Evolutionary conservation across 176 grass and related monocot genomes (phyloP), one percentile per base, ranked within the genome.

Genomic region (Zoysia japonica): DNA sequence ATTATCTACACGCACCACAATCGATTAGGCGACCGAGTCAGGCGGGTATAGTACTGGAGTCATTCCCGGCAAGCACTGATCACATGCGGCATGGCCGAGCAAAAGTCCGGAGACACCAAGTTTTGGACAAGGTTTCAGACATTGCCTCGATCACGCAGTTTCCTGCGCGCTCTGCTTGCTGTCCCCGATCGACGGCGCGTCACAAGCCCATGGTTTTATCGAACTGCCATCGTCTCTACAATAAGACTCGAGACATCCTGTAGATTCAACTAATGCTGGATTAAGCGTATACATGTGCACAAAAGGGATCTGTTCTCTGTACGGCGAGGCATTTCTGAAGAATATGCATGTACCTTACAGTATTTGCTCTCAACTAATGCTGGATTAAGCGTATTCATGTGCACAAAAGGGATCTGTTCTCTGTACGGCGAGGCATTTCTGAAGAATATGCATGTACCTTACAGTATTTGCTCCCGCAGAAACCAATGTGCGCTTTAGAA

Each of bases 71-170:
- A 66, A 68, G 73, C 65, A 15, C 4, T 13, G 20, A 55, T 63
- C 74, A 63, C 54, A 50, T 1, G 0, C 0, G 14, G 15, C 14
- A 55, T 1, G 3, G 11, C 16, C 51, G 47, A 28, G 61, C 36
- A 69, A 56, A 62, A 9, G 43, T 57, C 56, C 69, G 14, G 1
- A 41, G 17, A 35, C 82, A 78, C 74, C 55, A 53, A 47, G 37
- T 28, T 53, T 84, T 51, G 50, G 73, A 37, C 74, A 4, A 44
- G 44, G 50, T 28, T 84, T 77, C 81, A 42, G 15, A 70, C 45
- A 9, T 9, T n/a, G 19, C 55, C 28, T 28, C 28, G 28, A 28
- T 81, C 39, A 39, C 66, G 15, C 66, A 38, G 41, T 7, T 72
- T 54, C 11, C 71, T 53, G 44, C 11, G 11, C 53, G 2, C 15